phyloP scores from a whole-genome alignment of 495 filamentous ascomycete genomes.

The Polyplosphaeria fusca region DNA sequence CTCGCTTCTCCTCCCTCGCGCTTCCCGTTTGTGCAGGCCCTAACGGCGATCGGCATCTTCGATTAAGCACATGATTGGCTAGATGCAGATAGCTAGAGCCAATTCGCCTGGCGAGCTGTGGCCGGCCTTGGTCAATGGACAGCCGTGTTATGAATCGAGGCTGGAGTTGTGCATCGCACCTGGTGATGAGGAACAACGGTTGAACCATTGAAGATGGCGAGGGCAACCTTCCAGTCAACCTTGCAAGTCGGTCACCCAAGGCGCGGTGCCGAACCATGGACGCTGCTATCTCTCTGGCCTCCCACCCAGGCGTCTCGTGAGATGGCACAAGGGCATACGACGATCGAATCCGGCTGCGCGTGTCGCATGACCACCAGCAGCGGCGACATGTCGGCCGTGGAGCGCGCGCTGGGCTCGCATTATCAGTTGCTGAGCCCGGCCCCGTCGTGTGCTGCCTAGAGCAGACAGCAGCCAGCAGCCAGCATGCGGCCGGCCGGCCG shows the following conservation, averaged over 20 bases:
- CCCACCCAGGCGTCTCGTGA: no score
- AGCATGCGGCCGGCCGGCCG: not conserved
- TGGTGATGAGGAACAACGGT: not conserved
- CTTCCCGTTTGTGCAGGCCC: not conserved
- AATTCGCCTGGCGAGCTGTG: slow-evolving; percentile 2
- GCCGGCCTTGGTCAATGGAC: slow-evolving; percentile 4
- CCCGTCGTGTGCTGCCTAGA: not conserved
- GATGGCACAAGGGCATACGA: not conserved
- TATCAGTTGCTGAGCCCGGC: not conserved
- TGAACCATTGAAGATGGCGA: not conserved
- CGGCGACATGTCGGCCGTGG: slow-evolving; percentile 21
- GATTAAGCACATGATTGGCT: not conserved
- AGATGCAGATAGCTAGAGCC: not conserved
- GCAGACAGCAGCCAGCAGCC: not conserved
- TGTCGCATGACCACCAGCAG: slow-evolving; percentile 20
- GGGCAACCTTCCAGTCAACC: not conserved
- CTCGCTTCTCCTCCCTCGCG: not conserved
- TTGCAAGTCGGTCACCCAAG: not conserved
- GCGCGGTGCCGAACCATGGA: slow-evolving; percentile 1
- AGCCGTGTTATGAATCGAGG: not conserved
- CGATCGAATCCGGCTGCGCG: slow-evolving; percentile 4
- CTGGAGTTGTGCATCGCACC: slow-evolving; percentile 21
- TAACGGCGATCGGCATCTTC: not conserved
- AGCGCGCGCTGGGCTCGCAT: not conserved
- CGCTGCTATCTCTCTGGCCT: not conserved